Percentiles rank a stretch among this genome's conserved stretches.
Conservation (phyloP, 2,329 filamentous ascomycete genomes). For the Biscogniauxia mediterranea region DNA sequence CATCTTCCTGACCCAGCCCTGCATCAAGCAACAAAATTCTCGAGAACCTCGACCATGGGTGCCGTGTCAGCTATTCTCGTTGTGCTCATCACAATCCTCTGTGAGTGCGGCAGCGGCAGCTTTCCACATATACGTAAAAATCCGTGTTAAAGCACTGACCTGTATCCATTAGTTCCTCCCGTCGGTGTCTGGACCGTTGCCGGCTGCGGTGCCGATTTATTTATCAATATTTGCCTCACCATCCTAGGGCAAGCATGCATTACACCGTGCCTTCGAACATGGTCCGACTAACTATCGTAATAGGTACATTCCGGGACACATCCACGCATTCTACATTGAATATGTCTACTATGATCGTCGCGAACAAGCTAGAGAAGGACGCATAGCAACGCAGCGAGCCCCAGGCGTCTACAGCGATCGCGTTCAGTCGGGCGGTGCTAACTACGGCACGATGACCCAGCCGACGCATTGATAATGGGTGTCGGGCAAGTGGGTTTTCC, state of each 20-base stretch:
- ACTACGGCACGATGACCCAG: constrained; percentile 54
- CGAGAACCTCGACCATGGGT: constrained; percentile 39
- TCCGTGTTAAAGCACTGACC: constrained; percentile 21
- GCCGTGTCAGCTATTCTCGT: constrained; percentile 47
- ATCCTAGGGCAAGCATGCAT: constrained; percentile 51
- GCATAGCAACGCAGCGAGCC: constrained; percentile 51
- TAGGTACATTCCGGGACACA: constrained; percentile 73
- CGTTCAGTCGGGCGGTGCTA: constrained; percentile 70
- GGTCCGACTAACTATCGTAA: constrained; percentile 5
- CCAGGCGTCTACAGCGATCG: constrained; percentile 71
- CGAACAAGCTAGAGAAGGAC: constrained; percentile 60
- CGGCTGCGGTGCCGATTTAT: constrained; percentile 63
- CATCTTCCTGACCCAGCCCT: not conserved
- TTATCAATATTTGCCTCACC: constrained; percentile 67
- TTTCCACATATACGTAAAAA: constrained; percentile 1
- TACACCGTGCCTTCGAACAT: not conserved
- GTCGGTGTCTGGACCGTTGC: constrained; percentile 62
- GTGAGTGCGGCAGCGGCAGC: constrained; percentile 36
- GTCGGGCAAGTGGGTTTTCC: not conserved
- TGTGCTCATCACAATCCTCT: constrained; percentile 51
- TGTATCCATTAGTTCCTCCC: constrained; percentile 55
- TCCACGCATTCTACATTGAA: constrained; percentile 79
- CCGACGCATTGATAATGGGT: constrained; percentile 19
- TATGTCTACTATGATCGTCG: constrained; percentile 79
- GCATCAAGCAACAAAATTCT: not conserved